Percentiles rank a stretch among this genome's conserved stretches.
These are phyloP conservation scores for Hypoxylon trugodes DNA, from an alignment of 495 filamentous ascomycete genomes.

Conservation along the genomic window DNA sequence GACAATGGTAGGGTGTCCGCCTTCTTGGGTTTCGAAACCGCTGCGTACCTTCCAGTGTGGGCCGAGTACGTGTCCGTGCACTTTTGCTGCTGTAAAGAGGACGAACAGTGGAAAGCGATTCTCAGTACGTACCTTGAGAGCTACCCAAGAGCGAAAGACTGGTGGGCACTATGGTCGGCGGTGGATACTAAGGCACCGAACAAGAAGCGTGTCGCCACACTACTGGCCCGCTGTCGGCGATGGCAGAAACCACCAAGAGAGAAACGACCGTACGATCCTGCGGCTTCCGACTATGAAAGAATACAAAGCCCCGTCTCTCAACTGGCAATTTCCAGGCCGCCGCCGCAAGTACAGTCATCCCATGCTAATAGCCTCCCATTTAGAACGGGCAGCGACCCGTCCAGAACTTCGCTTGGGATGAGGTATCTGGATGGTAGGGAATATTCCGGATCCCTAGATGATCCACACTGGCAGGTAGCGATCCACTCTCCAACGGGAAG, in stretches of 20 bases:
- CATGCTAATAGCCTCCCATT: background rate
- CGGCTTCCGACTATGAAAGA: background rate
- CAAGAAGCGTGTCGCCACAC: constrained; percentile 12
- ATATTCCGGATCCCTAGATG: constrained; percentile 17
- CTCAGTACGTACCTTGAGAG: constrained; percentile 30
- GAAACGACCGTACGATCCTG: constrained; percentile 9
- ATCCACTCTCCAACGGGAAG: constrained; percentile 18
- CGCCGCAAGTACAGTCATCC: background rate
- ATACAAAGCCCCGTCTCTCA: background rate
- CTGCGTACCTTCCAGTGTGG: constrained; percentile 38
- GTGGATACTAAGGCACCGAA: constrained; percentile 4
- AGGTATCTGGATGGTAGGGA: constrained; percentile 21
- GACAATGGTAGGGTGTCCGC: constrained; percentile 24
- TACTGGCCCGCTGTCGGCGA: constrained; percentile 21
- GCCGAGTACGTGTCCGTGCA: constrained; percentile 38
- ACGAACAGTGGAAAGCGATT: constrained; percentile 41
- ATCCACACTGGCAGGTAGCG: constrained; percentile 17
- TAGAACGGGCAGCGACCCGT: background rate
- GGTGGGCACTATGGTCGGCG: constrained; percentile 41
- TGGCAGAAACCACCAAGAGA: constrained; percentile 25
- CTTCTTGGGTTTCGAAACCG: constrained; percentile 38
- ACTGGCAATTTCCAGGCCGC: background rate
- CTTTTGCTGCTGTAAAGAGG: constrained; percentile 40
- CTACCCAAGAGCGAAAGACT: constrained; percentile 34
- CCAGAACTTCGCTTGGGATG: constrained; percentile 11